Base-by-base conservation (phyloP, 2,329 filamentous ascomycete genomes). In the Trichoderma pleuroti region DNA sequence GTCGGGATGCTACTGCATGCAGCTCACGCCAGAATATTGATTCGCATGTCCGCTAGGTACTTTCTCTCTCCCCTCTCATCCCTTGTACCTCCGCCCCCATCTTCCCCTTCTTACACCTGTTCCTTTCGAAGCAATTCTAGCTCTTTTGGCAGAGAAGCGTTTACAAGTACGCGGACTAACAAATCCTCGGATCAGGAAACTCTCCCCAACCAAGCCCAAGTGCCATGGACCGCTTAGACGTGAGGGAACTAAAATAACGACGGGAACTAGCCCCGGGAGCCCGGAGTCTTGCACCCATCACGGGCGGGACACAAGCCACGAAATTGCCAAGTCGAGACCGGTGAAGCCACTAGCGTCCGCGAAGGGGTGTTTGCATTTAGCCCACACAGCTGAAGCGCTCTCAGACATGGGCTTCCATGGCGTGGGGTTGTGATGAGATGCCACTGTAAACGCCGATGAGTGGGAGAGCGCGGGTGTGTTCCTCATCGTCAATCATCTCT, bases 301-400 rank as follows among this genome's bases (percentile, higher is more conserved):
- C 59, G n/a, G 34, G 59, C 59, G 61, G 36, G 54, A 46, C 34
- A 16, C 65, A 60, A 57, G 65, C 65, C 54, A 68, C 54, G 24
- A 66, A 57, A 46, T 60, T 68, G 65, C 54, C 64, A 26, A 18
- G 52, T 18, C 26, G 12, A 36, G 52, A 67, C 64, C 52, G 36
- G 65, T 59, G 34, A 67, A 39, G 36, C 32, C 39, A 68, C 65
- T 34, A 32, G 65, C 26, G 64, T 42, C 26, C 36, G 28, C 28
- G 14, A 21, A 39, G 12, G 18, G 34, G 36, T 67, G 64, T 59
- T 26, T 59, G 52, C 64, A 10, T 67, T 30, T 59, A 46, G 54
- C n/a, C 36, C 36, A 32, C 26, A 21, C 34, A 68, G 65, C 65
- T 68, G 65, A 68, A 34, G n/a, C 14, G 32, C 8, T 32, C n/a